Evolutionary conservation across 495 filamentous ascomycete genomes (phyloP), one percentile per base, ranked within the genome.

Genomic region (Copromyces sp.): DNA sequence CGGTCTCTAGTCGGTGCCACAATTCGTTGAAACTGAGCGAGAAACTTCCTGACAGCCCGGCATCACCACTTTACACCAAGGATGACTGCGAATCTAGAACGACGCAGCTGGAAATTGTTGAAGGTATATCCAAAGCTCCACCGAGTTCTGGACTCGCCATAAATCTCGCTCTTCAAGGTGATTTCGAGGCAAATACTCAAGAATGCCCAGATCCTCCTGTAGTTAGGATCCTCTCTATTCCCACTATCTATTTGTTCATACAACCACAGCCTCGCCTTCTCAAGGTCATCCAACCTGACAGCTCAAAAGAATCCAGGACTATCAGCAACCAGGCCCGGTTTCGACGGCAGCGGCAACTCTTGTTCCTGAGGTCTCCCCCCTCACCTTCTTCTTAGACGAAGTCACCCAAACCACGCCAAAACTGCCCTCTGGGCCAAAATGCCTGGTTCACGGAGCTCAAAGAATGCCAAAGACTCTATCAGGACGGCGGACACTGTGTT

Each of bases 401-500:
- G 29, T 65, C 29, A 65, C 29, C 53, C 29, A 35, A 61, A 35
- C 53, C 29, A 65, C 53, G 53, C 14, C 53, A 65, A 65, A 35
- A 35, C 7, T 32, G 53, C 53, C 53, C 53, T 12, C 7, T 16
- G 53, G 53, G 53, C 53, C 29, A 65, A 35, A 65, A 65, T 65
- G 53, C 53, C 53, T 65, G 53, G 53, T 24, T 65, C 53, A 35
- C 32, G 32, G 53, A 65, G 32, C 53, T 65, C 53, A 37, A 65
- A 65, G 53, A 35, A 65, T 65, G 53, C 53, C 53, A 65, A 65
- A 35, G 53, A 65, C 29, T 65, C 53, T 65, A 65, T 65, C 53
- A 65, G 53, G 14, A 72, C 70, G 32, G n/a, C 75, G 38, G 24
- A n/a, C 9, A 29, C 71, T 8, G 72, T 71, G n/a, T 71, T 39